Conservation (phyloP, 2,329 filamentous ascomycete species). For the Paracorniculantispora psalliotae region DNA sequence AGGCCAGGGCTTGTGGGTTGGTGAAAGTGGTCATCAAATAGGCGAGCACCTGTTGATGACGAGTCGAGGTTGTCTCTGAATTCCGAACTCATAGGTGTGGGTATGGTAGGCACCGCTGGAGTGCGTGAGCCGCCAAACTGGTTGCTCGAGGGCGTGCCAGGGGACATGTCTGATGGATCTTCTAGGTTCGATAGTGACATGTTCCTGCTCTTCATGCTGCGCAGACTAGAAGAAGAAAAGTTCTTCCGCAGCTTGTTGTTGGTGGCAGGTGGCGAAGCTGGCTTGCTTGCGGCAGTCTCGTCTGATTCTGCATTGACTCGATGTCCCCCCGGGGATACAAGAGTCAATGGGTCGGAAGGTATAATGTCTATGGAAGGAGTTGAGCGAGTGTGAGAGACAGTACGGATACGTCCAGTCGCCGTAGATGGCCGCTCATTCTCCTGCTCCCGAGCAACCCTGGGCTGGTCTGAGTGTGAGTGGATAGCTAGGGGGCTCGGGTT, state of each 20-base stretch:
- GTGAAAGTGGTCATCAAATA: slow-evolving; percentile 83
- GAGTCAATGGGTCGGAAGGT: slow-evolving; percentile 22
- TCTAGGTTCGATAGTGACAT: slow-evolving; percentile 61
- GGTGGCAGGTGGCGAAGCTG: slow-evolving; percentile 48
- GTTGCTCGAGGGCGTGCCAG: slow-evolving; percentile 68
- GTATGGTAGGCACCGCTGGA: slow-evolving; percentile 52
- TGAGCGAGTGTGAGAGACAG: neutral
- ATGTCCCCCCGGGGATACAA: slow-evolving; percentile 29
- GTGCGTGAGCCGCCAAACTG: slow-evolving; percentile 54
- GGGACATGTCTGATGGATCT: slow-evolving; percentile 61
- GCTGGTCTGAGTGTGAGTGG: neutral
- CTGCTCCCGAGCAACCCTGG: neutral
- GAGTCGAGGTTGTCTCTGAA: slow-evolving; percentile 56
- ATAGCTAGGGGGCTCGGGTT: slow-evolving; percentile 19
- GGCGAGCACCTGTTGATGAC: slow-evolving; percentile 63
- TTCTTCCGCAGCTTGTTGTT: slow-evolving; percentile 53
- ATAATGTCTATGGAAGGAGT: slow-evolving; percentile 15
- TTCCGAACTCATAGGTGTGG: slow-evolving; percentile 61
- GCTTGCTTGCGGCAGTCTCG: slow-evolving; percentile 35
- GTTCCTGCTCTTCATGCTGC: slow-evolving; percentile 69
- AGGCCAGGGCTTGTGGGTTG: slow-evolving; percentile 59
- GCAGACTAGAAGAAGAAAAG: slow-evolving; percentile 64
- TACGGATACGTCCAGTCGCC: neutral
- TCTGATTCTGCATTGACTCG: slow-evolving; percentile 31
- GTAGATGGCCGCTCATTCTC: slow-evolving; percentile 4